Percentiles rank a stretch among this genome's conserved stretches.
phyloP scores from a whole-genome alignment of 176 grass and related monocot species.

The Alopecurus myosuroides region DNA sequence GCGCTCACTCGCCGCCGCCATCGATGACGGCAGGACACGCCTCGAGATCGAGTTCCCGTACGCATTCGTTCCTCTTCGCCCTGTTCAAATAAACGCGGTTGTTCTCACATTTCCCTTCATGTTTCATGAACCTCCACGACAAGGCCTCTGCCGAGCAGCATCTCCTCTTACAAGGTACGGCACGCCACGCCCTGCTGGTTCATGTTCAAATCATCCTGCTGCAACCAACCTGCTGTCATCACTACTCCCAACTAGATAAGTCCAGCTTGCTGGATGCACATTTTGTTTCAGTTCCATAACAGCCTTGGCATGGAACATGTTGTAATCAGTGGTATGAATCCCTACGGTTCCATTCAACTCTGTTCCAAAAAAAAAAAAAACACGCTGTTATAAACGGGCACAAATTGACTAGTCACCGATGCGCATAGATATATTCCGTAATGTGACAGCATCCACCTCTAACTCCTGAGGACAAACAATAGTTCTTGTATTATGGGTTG shows the following conservation, averaged over 20 bases:
- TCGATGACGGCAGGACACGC: slow-evolving; percentile 69
- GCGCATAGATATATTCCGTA: neutral
- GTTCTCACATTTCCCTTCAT: neutral
- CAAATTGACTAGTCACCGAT: neutral
- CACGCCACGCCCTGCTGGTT: neutral
- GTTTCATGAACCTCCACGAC: neutral
- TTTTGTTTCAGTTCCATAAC: too few species aligned
- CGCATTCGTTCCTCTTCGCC: too few species aligned
- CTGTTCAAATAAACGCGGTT: too few species aligned
- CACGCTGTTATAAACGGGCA: too few species aligned
- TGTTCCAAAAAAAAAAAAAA: neutral
- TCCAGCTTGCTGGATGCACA: too few species aligned
- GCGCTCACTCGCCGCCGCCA: slow-evolving; percentile 69
- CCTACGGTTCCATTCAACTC: neutral
- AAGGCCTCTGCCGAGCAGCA: slow-evolving; percentile 80
- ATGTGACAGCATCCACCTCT: neutral
- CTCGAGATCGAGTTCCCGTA: slow-evolving; percentile 98
- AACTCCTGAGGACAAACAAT: neutral
- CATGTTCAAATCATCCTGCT: neutral
- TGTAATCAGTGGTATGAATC: neutral
- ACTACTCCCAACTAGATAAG: too few species aligned
- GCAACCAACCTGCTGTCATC: neutral
- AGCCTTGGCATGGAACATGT: neutral
- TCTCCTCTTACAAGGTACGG: slow-evolving; percentile 89
- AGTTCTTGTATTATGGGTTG: neutral